Base-by-base conservation (phyloP, 2,329 filamentous ascomycete genomes). In the Dothidotthia symphoricarpi region DNA sequence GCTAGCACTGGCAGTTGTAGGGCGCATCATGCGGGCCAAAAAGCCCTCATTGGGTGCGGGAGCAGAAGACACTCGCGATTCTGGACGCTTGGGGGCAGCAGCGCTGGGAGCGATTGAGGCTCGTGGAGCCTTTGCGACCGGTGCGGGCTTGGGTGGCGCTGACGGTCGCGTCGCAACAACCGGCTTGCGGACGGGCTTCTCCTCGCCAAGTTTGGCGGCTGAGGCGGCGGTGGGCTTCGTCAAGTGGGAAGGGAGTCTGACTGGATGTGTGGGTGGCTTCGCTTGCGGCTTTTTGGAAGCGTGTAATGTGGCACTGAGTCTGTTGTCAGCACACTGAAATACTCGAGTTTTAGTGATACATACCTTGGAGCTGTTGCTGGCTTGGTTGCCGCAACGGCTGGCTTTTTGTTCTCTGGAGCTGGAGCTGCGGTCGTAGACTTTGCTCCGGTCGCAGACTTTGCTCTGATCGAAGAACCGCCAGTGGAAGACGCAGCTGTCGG, bases 1-100 rank as follows among this genome's bases (percentile, higher is more conserved):
- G 47, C 75, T 82, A 7, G 82, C 76, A 4, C 82, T 87, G 30
- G 79, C 73, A 29, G 83, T 78, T 0, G 86, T 90, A 2, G 86
- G 86, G 27, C 85, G 75, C 80, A 84, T 89, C 85, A 90, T 88
- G 35, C 86, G 79, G n/a, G 84, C 85, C 16, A 90, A 69, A 66
- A 90, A 90, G 11, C 80, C 68, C 49, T 86, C 82, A 47, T 87
- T 83, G 1, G 85, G 73, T 13, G 77, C 76, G 31, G 72, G 73
- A 16, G 76, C 71, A 43, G 74, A 73, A 46, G 34, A 76, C 55
- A 52, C 72, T 59, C 63, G 73, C 61, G 43, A 76, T 24, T 69
- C 69, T 8, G 72, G 60, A 48, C 77, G 81, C 64, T 80, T 83
- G 28, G 46, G 39, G 24, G 55, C 49, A 19, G 51, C 45, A 31